Percentiles rank a stretch among this genome's conserved stretches.
These are phyloP conservation scores for Paraphoma chrysanthemicola DNA, from an alignment of 2,329 filamentous ascomycete genomes.

Conservation along the genomic window DNA sequence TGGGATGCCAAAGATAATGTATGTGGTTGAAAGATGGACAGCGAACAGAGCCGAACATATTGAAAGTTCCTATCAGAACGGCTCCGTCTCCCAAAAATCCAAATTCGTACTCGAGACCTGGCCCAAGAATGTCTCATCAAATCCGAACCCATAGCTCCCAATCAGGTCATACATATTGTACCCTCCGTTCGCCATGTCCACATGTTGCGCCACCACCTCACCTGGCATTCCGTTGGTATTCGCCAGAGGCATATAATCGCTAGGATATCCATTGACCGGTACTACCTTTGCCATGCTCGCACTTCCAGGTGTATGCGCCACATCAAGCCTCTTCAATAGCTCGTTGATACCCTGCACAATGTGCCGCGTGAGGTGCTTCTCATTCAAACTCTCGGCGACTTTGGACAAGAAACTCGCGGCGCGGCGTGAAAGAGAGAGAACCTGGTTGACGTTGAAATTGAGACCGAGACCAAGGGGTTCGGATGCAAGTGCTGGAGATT, in stretches of 20 bases:
- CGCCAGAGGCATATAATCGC: constrained; percentile 4
- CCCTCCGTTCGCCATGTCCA: constrained; percentile 13
- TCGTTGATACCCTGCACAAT: constrained; percentile 40
- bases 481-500: constrained; percentile 32
- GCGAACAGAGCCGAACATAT: no score
- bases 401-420: constrained; percentile 34
- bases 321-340: constrained; percentile 34
- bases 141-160: constrained; percentile 41
- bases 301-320: constrained; percentile 25
- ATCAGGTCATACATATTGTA: constrained; percentile 40
- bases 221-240: constrained; percentile 1
- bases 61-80: constrained; percentile 13
- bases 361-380: constrained; percentile 38
- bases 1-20: no score
- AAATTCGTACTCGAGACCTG: constrained; percentile 37
- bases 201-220: not conserved
- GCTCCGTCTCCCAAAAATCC: constrained; percentile 38
- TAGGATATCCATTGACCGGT: not conserved
- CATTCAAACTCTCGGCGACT: constrained; percentile 35
- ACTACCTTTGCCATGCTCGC: not conserved
- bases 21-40: no score
- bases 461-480: constrained; percentile 36
- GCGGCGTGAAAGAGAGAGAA: constrained; percentile 33
- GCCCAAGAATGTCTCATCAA: constrained; percentile 40
- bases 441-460: constrained; percentile 40